phyloP scores from a whole-genome alignment of 495 filamentous ascomycete species.

The Trichoderma virens region DNA sequence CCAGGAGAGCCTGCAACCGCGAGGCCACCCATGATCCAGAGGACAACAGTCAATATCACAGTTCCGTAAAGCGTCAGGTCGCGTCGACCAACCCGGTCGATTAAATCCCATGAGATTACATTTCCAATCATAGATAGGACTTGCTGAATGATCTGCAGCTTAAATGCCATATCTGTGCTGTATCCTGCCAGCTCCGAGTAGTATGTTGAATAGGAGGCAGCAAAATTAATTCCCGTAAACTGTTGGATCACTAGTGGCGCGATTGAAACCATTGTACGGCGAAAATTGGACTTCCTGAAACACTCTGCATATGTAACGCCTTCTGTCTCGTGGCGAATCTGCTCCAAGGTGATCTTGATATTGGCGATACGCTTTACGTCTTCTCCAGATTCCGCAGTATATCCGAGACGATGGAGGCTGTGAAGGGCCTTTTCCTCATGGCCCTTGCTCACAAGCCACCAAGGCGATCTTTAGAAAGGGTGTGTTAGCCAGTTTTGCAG shows the following conservation, averaged over 20 bases:
- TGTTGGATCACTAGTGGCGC: constrained; percentile 26
- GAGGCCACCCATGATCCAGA: constrained; percentile 22
- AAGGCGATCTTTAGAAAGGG: constrained; percentile 10
- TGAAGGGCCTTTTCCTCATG: constrained; percentile 27
- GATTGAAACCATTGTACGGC: constrained; percentile 28
- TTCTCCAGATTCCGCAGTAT: constrained; percentile 6
- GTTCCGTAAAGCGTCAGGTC: constrained; percentile 23
- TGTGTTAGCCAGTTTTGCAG: no score
- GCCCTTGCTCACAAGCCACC: constrained; percentile 24
- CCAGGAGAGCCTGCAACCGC: constrained; percentile 18
- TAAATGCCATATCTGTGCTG: constrained; percentile 21
- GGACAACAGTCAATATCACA: constrained; percentile 19
- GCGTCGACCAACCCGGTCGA: constrained; percentile 25
- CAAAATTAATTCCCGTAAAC: constrained; percentile 24
- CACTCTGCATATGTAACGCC: constrained; percentile 29
- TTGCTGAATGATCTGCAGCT: constrained; percentile 26
- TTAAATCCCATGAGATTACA: constrained; percentile 23
- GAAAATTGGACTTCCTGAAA: constrained; percentile 27
- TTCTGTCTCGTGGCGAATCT: constrained; percentile 24
- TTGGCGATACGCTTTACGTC: constrained; percentile 12
- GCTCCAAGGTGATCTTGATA: constrained; percentile 17
- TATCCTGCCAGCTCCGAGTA: constrained; percentile 27
- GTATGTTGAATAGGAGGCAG: constrained; percentile 25
- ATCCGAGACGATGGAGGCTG: constrained; percentile 18
- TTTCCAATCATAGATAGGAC: constrained; percentile 26